Percentiles rank a stretch among this genome's conserved stretches.
Conservation (phyloP, 192 early-diverging fungal genomes). For the Podila minutissima region DNA sequence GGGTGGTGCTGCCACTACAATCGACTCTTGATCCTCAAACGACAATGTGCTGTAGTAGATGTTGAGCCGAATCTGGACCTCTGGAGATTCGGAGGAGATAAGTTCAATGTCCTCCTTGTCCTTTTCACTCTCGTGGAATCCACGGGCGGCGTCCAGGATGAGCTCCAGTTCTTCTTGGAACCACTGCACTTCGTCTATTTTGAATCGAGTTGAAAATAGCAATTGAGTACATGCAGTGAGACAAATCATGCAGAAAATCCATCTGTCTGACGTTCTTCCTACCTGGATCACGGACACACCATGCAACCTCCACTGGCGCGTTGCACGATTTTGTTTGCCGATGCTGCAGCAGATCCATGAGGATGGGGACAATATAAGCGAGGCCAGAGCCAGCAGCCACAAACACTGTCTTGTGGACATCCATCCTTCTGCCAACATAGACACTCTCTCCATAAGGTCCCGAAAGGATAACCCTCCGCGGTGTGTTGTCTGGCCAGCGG, state of each 20-base stretch:
- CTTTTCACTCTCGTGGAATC: conserved; percentile 23
- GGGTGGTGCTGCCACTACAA: conserved; percentile 10
- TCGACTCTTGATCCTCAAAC: conserved; percentile 25
- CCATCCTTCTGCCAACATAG: conserved; percentile 12
- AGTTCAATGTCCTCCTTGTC: conserved; percentile 36
- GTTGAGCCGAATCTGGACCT: conserved; percentile 6
- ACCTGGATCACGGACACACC: conserved; percentile 51
- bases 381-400: conserved; percentile 58
- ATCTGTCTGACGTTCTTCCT: background rate
- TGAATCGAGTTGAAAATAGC: background rate
- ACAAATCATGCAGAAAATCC: background rate
- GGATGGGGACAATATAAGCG: conserved; percentile 53
- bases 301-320: conserved; percentile 15
- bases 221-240: background rate
- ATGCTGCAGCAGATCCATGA: conserved; percentile 36
- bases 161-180: conserved; percentile 43
- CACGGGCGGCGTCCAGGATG: conserved; percentile 27
- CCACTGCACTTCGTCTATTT: conserved; percentile 44
- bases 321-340: conserved; percentile 1
- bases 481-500: conserved; percentile 44
- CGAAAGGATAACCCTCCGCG: conserved; percentile 47
- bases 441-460: conserved; percentile 55
- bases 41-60: conserved; percentile 13
- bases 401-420: conserved; percentile 33
- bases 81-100: conserved; percentile 9